Evolutionary conservation across 305 asterid species (phyloP), one percentile per base, ranked within the genome.

Genomic region (Striga hermonthica): DNA sequence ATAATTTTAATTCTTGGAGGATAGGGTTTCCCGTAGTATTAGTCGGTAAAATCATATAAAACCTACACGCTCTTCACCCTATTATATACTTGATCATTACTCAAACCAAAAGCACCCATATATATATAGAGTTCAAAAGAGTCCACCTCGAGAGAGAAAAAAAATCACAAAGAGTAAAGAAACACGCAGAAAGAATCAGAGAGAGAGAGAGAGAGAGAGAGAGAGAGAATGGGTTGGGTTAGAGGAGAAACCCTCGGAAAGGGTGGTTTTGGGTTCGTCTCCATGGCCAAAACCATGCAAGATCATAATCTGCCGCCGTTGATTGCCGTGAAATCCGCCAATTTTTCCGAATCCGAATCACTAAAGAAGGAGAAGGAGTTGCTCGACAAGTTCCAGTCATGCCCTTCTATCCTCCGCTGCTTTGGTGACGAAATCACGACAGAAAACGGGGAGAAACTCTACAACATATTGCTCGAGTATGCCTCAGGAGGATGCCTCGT

Each of bases 401-500:
- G 60, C 12, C 14, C 60, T 7, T 54, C 13, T 6, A 54, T 54
- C 8, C 11, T 54, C 4, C 60, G 60, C 2, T 54, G 60, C 38
- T 54, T 57, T 31, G 62, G 62, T 8, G 75, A 71, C 43, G 40
- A 71, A 3, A 0, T 41, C 15, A 64, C 75, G 9, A 39, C 53
- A 9, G 70, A 64, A 12, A 52, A 47, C 14, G 71, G 66, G 55
- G 14, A 64, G 9, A 34, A 48, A 4, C 60, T 71, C 5, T 71
- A 64, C 66, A 71, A 71, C 12, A 71, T 71, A 34, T 4, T 71
- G 3, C 66, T 71, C 5, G 75, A 71, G 4, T 71, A 71, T 55
- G 75, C 75, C 0, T 47, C 71, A 9, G 73, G 67, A 6, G 67
- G 67, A 4, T 69, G 62, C 62, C 45, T 68, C 14, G 53, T 39